These are phyloP conservation scores for Microstroma glucosiphilum DNA, from an alignment of 1,284 basidiomycete species.

Conservation along the genomic window DNA sequence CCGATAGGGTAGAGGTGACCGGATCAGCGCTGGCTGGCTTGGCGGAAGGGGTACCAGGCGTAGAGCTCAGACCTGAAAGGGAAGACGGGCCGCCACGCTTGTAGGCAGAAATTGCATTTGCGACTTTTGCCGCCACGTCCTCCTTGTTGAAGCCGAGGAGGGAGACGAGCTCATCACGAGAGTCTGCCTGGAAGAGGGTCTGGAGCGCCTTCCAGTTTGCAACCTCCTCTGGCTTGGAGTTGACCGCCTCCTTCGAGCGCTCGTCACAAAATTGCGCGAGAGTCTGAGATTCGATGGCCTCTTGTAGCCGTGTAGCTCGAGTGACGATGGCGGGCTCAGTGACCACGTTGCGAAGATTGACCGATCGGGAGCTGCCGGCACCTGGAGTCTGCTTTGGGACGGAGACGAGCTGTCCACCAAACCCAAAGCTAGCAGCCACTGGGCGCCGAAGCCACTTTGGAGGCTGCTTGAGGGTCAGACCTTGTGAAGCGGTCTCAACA, in stretches of 20 bases:
- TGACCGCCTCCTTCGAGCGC: constrained; percentile 28
- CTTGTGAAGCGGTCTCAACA: constrained; percentile 45
- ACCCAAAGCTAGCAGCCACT: constrained; percentile 76
- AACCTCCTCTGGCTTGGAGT: constrained; percentile 53
- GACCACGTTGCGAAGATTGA: constrained; percentile 52
- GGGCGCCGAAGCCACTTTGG: constrained; percentile 94
- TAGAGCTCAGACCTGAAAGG: not conserved
- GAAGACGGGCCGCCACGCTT: constrained; percentile 46
- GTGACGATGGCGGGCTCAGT: constrained; percentile 73
- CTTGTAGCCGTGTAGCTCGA: constrained; percentile 67
- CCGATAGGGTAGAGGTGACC: constrained; percentile 45
- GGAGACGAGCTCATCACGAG: constrained; percentile 80
- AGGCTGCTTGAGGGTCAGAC: constrained; percentile 58
- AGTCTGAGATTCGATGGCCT: constrained; percentile 59
- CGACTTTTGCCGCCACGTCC: constrained; percentile 72
- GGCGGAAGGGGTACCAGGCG: constrained; percentile 1
- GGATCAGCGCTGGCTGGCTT: constrained; percentile 11
- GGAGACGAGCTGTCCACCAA: constrained; percentile 72
- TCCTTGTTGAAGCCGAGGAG: constrained; percentile 88
- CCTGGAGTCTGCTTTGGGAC: constrained; percentile 56
- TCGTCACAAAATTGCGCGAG: constrained; percentile 44
- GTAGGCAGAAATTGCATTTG: constrained; percentile 71
- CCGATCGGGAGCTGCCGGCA: constrained; percentile 49
- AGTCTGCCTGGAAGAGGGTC: constrained; percentile 81
- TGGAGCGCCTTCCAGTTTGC: constrained; percentile 74